Conservation (phyloP, 2,329 filamentous ascomycete genomes). For the Neurospora sp. region DNA sequence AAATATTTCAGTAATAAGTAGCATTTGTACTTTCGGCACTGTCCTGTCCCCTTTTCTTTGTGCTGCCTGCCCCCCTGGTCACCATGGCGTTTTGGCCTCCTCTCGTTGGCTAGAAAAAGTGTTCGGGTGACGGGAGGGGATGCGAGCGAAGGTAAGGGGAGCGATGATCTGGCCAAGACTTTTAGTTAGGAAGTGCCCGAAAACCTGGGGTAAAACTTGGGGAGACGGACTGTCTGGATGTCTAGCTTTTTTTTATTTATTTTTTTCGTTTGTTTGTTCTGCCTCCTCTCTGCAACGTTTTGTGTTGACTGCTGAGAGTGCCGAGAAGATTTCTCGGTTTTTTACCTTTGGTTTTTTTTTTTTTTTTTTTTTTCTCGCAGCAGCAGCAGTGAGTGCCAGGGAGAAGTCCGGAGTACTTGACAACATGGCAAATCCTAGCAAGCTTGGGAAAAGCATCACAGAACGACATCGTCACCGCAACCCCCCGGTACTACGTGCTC, state of each 20-base stretch:
- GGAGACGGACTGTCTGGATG: not conserved
- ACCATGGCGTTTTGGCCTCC: not conserved
- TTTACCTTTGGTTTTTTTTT: too few relatives aligned
- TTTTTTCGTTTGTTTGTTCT: not conserved
- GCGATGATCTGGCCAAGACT: not conserved
- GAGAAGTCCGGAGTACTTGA: not conserved
- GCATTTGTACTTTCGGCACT: too few relatives aligned
- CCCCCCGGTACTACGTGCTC: not conserved
- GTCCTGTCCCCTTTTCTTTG: not conserved
- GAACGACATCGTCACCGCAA: too few relatives aligned
- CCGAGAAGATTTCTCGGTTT: not conserved
- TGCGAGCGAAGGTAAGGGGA: not conserved
- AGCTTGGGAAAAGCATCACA: too few relatives aligned
- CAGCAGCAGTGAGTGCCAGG: too few relatives aligned
- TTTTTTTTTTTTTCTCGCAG: too few relatives aligned
- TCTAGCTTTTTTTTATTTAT: not conserved
- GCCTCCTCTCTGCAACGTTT: not conserved
- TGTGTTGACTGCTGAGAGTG: not conserved
- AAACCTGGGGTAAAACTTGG: not conserved
- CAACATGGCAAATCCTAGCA: not conserved
- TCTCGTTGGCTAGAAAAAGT: not conserved
- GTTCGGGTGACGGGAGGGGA: not conserved
- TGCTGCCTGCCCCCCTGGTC: not conserved
- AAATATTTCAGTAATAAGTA: too few relatives aligned
- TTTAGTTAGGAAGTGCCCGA: not conserved